phyloP scores from a whole-genome alignment of 768 basidiomycete genomes.

The Pholiota conissans region DNA sequence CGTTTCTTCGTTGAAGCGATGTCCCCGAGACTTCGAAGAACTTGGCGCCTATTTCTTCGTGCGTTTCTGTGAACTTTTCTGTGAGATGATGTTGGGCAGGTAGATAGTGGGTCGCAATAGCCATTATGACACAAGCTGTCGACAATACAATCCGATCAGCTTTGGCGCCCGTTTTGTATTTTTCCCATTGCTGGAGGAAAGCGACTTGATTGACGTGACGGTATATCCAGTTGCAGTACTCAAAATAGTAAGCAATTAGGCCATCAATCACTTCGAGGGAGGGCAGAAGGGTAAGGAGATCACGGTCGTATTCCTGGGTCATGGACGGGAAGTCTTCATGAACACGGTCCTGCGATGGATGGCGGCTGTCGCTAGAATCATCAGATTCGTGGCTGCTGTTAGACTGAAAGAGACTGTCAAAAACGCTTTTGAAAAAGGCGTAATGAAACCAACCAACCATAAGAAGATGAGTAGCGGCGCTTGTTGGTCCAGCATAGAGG shows the following conservation, averaged over 20 bases:
- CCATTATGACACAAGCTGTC: conserved; percentile 74
- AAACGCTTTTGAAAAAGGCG: conserved; percentile 10
- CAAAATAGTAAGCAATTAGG: conserved; percentile 76
- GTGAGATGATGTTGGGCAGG: conserved; percentile 65
- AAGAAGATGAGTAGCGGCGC: conserved; percentile 67
- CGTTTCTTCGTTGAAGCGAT: conserved; percentile 61
- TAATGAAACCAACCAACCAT: conserved; percentile 40
- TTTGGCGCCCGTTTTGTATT: conserved; percentile 66
- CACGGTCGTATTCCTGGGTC: conserved; percentile 65
- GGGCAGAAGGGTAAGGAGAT: conserved; percentile 68
- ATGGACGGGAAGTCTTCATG: conserved; percentile 43
- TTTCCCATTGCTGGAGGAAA: conserved; percentile 67
- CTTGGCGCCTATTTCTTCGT: conserved; percentile 61
- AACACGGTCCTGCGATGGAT: conserved; percentile 49
- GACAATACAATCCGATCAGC: conserved; percentile 71
- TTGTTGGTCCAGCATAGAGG: conserved; percentile 79
- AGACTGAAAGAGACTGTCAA: conserved; percentile 20
- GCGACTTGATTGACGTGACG: conserved; percentile 68
- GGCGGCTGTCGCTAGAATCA: conserved; percentile 48
- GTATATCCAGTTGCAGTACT: conserved; percentile 88
- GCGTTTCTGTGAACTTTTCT: conserved; percentile 47
- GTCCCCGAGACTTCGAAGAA: conserved; percentile 71
- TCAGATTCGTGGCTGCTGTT: conserved; percentile 50
- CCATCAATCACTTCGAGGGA: conserved; percentile 67
- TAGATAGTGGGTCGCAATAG: conserved; percentile 71